Evolutionary conservation across 768 basidiomycete genomes (phyloP).

Genomic region (Leucosporidium yakuticum): DNA sequence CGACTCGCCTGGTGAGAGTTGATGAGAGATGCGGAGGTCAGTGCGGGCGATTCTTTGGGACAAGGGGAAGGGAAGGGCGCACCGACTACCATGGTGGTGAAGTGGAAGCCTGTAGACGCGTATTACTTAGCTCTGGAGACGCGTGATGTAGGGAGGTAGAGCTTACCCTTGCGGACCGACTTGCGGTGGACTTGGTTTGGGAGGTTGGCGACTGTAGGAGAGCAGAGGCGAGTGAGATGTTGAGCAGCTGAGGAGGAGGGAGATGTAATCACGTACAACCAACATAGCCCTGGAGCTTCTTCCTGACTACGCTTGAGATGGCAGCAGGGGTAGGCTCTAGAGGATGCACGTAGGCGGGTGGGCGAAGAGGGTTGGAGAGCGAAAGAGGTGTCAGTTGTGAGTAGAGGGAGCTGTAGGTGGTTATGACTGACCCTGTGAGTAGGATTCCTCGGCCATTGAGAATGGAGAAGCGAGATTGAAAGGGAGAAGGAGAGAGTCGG

Average conservation of each 20-base stretch:
- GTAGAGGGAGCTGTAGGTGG: too few relatives aligned
- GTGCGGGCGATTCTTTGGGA: neutral
- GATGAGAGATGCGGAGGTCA: slow-evolving; percentile 6
- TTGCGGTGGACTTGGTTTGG: slow-evolving; percentile 99
- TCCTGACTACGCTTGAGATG: slow-evolving; percentile 41
- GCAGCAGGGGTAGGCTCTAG: too few relatives aligned
- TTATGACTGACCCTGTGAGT: too few relatives aligned
- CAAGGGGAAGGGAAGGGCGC: slow-evolving; percentile 44
- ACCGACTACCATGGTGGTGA: slow-evolving; percentile 99
- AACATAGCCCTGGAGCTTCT: slow-evolving; percentile 89
- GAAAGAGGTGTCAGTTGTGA: too few relatives aligned
- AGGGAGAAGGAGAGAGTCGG: too few relatives aligned
- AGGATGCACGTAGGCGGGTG: too few relatives aligned
- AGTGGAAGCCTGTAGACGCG: slow-evolving; percentile 67
- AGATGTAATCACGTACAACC: slow-evolving; percentile 49
- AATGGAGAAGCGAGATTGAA: too few relatives aligned
- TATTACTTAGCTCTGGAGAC: slow-evolving; percentile 25
- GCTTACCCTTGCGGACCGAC: slow-evolving; percentile 76
- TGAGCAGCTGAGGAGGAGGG: neutral
- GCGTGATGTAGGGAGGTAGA: slow-evolving; percentile 4
- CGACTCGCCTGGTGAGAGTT: slow-evolving; percentile 73
- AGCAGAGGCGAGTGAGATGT: neutral
- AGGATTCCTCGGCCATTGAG: too few relatives aligned
- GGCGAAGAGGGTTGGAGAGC: too few relatives aligned
- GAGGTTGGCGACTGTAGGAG: slow-evolving; percentile 68